These are phyloP conservation scores for Coemansia sp. DNA, from an alignment of 192 early-diverging fungal species.

Conservation along the genomic window DNA sequence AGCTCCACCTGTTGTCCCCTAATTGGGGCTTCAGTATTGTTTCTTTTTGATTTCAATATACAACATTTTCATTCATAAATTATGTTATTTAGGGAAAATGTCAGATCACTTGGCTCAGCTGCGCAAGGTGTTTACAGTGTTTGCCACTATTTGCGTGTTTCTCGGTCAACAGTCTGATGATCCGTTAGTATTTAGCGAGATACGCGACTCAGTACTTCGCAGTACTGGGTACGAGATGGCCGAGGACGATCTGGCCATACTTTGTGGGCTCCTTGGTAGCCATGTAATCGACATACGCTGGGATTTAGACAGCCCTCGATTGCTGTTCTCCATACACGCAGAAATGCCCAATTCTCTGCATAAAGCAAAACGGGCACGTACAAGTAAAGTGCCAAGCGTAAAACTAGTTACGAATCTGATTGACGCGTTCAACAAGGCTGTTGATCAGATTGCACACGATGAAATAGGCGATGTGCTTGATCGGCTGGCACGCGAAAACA, in stretches of 20 bases:
- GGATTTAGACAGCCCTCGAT: neutral
- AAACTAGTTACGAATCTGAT: constrained; percentile 9
- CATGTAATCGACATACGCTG: constrained; percentile 17
- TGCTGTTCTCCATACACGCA: neutral
- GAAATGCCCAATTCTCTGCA: neutral
- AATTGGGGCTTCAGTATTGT: too few species aligned
- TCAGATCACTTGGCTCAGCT: neutral
- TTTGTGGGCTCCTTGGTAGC: constrained; percentile 16
- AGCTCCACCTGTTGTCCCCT: too few species aligned
- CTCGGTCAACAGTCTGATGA: constrained; percentile 10
- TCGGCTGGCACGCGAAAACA: neutral
- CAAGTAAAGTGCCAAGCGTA: neutral
- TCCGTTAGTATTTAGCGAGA: neutral
- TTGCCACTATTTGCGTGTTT: constrained; percentile 31
- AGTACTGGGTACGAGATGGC: constrained; percentile 6
- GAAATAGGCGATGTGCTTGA: neutral
- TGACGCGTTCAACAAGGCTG: neutral
- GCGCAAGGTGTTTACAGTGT: constrained; percentile 2
- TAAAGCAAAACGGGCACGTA: neutral
- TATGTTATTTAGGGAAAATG: too few species aligned
- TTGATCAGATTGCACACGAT: neutral
- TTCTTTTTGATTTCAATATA: too few species aligned
- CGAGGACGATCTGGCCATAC: constrained; percentile 13
- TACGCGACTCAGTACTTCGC: constrained; percentile 4
- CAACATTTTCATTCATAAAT: too few species aligned